Base-by-base conservation (phyloP, 257 asterid genomes). In the Nicotiana paniculata region DNA sequence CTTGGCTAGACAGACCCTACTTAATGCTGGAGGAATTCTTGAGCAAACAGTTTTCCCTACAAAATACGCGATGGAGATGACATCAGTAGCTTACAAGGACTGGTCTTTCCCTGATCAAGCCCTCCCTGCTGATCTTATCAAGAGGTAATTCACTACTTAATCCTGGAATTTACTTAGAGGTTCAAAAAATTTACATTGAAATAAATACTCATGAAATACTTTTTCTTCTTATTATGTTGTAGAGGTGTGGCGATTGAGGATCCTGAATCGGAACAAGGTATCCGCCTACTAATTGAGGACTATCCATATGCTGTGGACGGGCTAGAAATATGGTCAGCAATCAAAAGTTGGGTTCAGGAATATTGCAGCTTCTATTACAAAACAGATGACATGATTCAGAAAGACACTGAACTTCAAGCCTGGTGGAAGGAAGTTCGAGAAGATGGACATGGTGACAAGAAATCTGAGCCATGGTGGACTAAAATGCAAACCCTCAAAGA, bases 241-340 rank as follows among this genome's bases (percentile, higher is more conserved):
- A 95, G 98, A 87, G 96, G 93, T 57, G 79, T 93, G 82, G 97
- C 96, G 43, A 82, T 93, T 59, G 87, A 91, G 79, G 95, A 92
- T 84, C 77, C 93, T 0, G 87, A 80, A 79, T 90, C 89, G 5
- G 86, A 89, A 30, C 88, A 91, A 33, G 96, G 97, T 16, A 80
- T 95, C 81, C 95, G 91, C 12, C 84, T 95, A 61, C 86, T 95
- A 48, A 87, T 95, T 9, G 84, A 91, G 85, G 97, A 93, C 86
- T 94, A 94, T 75, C 98, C 97, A 5, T 93, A 79, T 55, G 98
- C 97, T 48, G 98, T 94, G 37, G 98, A 94, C 77, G 98, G 97
- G 75, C 94, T 94, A 18, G 90, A 94, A 87, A 91, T 93, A 18
- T 95, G 97, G 98, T 78, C 91, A 53, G 93, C 98, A 53, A 93